phyloP scores from a whole-genome alignment of 495 filamentous ascomycete species.

The Halenospora varia region DNA sequence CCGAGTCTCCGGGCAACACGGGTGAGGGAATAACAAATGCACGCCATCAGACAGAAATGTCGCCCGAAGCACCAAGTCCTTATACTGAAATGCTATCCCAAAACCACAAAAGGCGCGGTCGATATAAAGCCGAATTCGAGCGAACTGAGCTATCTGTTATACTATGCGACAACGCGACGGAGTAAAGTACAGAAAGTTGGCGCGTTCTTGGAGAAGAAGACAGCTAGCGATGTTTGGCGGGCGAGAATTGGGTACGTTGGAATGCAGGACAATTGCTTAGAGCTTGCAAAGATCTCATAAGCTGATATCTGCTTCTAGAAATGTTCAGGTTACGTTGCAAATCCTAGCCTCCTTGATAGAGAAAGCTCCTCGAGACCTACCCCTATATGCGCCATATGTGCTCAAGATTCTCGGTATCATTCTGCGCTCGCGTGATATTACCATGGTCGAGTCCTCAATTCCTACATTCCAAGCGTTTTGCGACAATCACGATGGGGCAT shows the following conservation, averaged over 20 bases:
- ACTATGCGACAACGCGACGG: slow-evolving; percentile 87
- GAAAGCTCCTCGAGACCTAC: slow-evolving; percentile 83
- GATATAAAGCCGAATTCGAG: slow-evolving; percentile 91
- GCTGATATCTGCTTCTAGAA: slow-evolving; percentile 42
- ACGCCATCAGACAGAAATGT: slow-evolving; percentile 53
- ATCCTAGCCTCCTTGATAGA: slow-evolving; percentile 86
- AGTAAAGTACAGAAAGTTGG: slow-evolving; percentile 94
- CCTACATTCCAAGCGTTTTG: slow-evolving; percentile 82
- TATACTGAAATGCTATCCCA: slow-evolving; percentile 89
- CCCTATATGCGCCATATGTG: slow-evolving; percentile 77
- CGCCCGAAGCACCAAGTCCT: slow-evolving; percentile 93
- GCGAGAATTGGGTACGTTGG: slow-evolving; percentile 69
- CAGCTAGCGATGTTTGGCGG: slow-evolving; percentile 79
- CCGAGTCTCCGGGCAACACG: not conserved
- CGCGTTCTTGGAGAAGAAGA: slow-evolving; percentile 85
- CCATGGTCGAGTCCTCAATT: slow-evolving; percentile 83
- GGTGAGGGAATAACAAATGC: slow-evolving; percentile 35
- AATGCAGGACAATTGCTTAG: not conserved
- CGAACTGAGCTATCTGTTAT: slow-evolving; percentile 91
- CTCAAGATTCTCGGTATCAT: slow-evolving; percentile 75
- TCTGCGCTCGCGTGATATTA: slow-evolving; percentile 74
- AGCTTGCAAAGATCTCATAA: not conserved
- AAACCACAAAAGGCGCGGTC: slow-evolving; percentile 79
- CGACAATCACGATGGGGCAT: slow-evolving; percentile 70
- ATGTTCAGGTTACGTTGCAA: slow-evolving; percentile 88